A percentile compares a stretch with the other conserved stretches of the same genome.
phyloP scores from a whole-genome alignment of 441 rosid genomes.

The Gossypium gossypioides region DNA sequence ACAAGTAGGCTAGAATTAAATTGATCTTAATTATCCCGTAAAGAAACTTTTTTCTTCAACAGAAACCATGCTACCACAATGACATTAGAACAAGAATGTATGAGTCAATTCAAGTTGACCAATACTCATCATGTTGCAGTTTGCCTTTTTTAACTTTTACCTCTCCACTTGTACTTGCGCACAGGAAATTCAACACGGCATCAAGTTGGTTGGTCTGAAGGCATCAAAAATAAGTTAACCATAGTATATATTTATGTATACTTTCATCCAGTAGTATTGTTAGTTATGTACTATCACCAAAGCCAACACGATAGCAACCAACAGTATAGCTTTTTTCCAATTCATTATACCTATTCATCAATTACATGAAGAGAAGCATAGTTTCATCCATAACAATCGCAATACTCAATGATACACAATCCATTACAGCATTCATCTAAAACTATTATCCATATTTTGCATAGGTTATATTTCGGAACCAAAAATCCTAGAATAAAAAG shows the following conservation, averaged over 20 bases:
- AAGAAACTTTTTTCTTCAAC: neutral
- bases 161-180: neutral
- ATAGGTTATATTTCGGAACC: neutral
- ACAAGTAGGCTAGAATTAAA: neutral
- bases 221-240: neutral
- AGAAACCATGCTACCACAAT: neutral
- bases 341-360: neutral
- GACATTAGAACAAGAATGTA: neutral
- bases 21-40: neutral
- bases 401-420: neutral
- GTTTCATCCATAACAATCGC: neutral
- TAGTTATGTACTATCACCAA: too few relatives aligned
- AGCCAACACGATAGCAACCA: neutral
- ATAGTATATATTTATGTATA: neutral
- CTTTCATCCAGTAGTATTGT: neutral
- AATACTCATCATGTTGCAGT: neutral
- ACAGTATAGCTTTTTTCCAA: neutral
- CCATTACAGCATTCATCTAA: neutral
- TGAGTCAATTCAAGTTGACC: neutral
- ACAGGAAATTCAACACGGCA: neutral
- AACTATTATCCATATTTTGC: neutral
- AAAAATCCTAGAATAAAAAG: neutral
- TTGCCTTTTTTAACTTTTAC: neutral
- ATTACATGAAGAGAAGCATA: neutral
- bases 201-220: neutral